These are phyloP conservation scores for Aspergillus mulundensis DNA, from an alignment of 495 filamentous ascomycete species.

Conservation along the genomic window DNA sequence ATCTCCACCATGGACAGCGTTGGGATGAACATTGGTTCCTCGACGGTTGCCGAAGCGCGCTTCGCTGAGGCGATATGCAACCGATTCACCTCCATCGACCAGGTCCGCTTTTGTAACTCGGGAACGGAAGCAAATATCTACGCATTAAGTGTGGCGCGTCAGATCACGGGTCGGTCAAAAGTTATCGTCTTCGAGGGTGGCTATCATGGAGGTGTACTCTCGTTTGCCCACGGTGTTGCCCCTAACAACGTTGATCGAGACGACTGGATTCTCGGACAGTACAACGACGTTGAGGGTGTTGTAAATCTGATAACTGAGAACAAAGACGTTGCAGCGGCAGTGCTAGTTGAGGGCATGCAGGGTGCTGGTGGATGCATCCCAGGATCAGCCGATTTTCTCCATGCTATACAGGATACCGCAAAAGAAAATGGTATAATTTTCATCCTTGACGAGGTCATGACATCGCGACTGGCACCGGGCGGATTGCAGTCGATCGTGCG, in stretches of 20 bases:
- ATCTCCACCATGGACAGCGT: background rate
- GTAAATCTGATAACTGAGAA: slow-evolving; percentile 13
- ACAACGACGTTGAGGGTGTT: slow-evolving; percentile 39
- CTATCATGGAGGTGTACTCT: slow-evolving; percentile 49
- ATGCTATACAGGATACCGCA: slow-evolving; percentile 30
- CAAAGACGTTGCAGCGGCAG: slow-evolving; percentile 41
- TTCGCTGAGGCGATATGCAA: slow-evolving; percentile 21
- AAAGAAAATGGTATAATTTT: slow-evolving; percentile 44
- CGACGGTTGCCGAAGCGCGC: background rate
- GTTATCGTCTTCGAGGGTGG: slow-evolving; percentile 48
- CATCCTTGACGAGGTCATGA: slow-evolving; percentile 65
- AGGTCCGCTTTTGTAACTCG: slow-evolving; percentile 48
- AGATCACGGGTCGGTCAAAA: slow-evolving; percentile 33
- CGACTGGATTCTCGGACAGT: slow-evolving; percentile 37
- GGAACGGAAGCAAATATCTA: slow-evolving; percentile 53
- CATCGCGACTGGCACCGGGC: slow-evolving; percentile 46
- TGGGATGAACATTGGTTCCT: slow-evolving; percentile 10
- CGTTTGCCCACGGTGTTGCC: slow-evolving; percentile 9
- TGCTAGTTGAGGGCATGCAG: slow-evolving; percentile 59
- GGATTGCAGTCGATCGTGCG: slow-evolving; percentile 40
- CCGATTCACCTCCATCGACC: slow-evolving; percentile 27
- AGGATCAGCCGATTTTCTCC: slow-evolving; percentile 42
- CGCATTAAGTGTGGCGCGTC: slow-evolving; percentile 31
- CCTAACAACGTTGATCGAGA: slow-evolving; percentile 23
- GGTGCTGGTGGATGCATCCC: slow-evolving; percentile 50